Percentiles rank a stretch among this genome's conserved stretches.
These are phyloP conservation scores for Ganoderma sinense DNA, from an alignment of 1,284 basidiomycete species.

Conservation along the genomic window DNA sequence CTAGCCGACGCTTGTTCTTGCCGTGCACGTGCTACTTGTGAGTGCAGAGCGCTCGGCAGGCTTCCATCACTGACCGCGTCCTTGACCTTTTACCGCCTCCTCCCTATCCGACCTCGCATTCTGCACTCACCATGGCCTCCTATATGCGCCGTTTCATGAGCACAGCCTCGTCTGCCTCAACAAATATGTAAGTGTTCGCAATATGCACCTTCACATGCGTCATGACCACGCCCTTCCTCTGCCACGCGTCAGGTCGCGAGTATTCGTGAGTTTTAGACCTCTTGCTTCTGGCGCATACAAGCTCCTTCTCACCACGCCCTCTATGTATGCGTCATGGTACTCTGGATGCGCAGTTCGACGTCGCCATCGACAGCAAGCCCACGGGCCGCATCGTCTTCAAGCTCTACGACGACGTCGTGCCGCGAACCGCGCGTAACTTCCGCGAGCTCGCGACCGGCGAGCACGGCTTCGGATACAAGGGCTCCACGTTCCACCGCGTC, in stretches of 20 bases:
- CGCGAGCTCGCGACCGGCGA: constrained; percentile 61
- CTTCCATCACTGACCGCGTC: constrained; percentile 3
- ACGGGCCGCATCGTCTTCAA: constrained; percentile 81
- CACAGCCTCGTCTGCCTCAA: constrained; percentile 40
- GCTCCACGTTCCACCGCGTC: constrained; percentile 85
- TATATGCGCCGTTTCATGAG: constrained; percentile 46
- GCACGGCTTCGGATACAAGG: constrained; percentile 72
- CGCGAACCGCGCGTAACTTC: constrained; percentile 85
- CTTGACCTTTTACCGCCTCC: constrained; percentile 7
- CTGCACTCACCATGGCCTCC: constrained; percentile 38
- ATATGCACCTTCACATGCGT: constrained; percentile 9
- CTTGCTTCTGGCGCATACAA: constrained; percentile 42
- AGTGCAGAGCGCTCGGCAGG: constrained; percentile 14
- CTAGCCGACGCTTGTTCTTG: not conserved
- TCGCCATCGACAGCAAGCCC: constrained; percentile 73
- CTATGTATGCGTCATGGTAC: not conserved
- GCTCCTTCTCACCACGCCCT: not conserved
- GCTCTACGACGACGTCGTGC: constrained; percentile 73
- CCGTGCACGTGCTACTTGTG: constrained; percentile 9
- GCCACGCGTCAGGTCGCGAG: constrained; percentile 48
- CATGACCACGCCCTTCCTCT: not conserved
- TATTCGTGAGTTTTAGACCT: constrained; percentile 51
- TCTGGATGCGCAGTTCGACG: constrained; percentile 76
- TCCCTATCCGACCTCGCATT: constrained; percentile 5
- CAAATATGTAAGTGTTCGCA: constrained; percentile 36